Conservation (phyloP, 345 rosid species). For the Citrus unshiu region DNA sequence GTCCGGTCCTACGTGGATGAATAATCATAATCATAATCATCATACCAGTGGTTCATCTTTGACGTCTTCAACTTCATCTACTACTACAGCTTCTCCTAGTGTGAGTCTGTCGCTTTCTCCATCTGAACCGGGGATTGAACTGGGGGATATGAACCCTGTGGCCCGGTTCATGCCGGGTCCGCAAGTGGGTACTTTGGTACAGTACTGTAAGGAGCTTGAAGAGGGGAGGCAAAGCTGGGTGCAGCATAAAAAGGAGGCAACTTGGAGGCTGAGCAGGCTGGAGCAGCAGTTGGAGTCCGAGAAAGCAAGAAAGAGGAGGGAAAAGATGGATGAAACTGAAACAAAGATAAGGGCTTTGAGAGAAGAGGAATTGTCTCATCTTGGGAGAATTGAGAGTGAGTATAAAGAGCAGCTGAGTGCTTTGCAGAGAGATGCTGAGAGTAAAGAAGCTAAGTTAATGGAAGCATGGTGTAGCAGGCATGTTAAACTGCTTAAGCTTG, state of each 20-base stretch:
- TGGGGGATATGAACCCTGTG: background rate
- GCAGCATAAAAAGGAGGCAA: conserved; percentile 29
- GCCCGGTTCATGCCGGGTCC: conserved; percentile 9
- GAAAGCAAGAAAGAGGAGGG: conserved; percentile 21
- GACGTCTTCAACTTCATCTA: conserved; percentile 12
- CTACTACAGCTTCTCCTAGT: conserved; percentile 16
- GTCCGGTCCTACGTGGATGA: conserved; percentile 14
- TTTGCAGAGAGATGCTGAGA: conserved; percentile 19
- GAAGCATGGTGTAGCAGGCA: conserved; percentile 25
- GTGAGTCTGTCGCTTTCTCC: conserved; percentile 14
- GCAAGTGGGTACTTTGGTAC: conserved; percentile 9
- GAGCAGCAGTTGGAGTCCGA: conserved; percentile 27
- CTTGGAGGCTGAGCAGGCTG: conserved; percentile 27
- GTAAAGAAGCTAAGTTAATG: conserved; percentile 17
- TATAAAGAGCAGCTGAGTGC: conserved; percentile 16
- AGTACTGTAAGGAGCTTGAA: conserved; percentile 23
- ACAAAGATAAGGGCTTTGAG: conserved; percentile 17
- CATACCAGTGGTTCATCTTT: background rate
- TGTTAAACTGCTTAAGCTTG: conserved; percentile 14
- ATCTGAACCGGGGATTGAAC: conserved; percentile 8
- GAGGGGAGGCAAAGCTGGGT: conserved; percentile 28
- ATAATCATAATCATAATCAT: background rate
- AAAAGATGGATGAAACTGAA: conserved; percentile 26
- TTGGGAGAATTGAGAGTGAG: conserved; percentile 20
- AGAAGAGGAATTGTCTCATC: conserved; percentile 19